phyloP scores from a whole-genome alignment of 2,329 filamentous ascomycete genomes.

The Aspergillus fumigatus region DNA sequence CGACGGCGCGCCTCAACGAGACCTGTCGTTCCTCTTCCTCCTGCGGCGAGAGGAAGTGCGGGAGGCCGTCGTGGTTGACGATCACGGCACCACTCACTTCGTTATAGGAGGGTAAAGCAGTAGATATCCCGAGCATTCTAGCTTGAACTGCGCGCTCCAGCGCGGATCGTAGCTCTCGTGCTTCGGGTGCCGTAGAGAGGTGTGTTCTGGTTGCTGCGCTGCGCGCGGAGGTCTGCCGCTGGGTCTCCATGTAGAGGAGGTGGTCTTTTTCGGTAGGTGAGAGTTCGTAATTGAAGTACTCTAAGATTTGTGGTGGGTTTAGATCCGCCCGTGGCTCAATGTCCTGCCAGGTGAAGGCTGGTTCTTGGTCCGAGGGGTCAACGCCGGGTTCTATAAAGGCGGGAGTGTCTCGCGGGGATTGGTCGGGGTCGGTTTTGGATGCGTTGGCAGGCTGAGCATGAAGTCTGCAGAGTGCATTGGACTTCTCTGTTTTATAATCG shows the following conservation, averaged over 20 bases:
- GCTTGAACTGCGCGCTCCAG: neutral
- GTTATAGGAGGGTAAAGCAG: slow-evolving; percentile 19
- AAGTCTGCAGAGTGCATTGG: neutral
- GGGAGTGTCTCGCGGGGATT: neutral
- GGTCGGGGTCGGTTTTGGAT: neutral
- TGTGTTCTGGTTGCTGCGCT: neutral
- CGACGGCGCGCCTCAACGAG: slow-evolving; percentile 17
- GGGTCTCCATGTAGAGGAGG: neutral
- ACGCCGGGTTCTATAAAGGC: neutral
- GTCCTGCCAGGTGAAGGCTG: slow-evolving; percentile 5
- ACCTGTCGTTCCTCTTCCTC: slow-evolving; percentile 19
- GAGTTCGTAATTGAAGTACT: neutral
- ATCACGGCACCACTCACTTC: slow-evolving; percentile 24
- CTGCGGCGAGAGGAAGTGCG: slow-evolving; percentile 22
- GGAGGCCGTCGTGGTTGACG: slow-evolving; percentile 19
- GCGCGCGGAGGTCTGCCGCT: neutral
- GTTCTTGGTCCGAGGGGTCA: slow-evolving; percentile 4
- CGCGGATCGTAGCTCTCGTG: neutral
- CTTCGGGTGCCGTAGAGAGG: neutral
- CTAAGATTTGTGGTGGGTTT: neutral
- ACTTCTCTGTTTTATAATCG: neutral
- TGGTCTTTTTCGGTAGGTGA: neutral
- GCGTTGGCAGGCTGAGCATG: neutral
- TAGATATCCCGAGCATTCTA: neutral
- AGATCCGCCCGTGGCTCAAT: slow-evolving; percentile 2